Percentiles rank a stretch among this genome's conserved stretches.
Conservation (phyloP, 140 eudicot species). For the Erigeron philadelphicus region DNA sequence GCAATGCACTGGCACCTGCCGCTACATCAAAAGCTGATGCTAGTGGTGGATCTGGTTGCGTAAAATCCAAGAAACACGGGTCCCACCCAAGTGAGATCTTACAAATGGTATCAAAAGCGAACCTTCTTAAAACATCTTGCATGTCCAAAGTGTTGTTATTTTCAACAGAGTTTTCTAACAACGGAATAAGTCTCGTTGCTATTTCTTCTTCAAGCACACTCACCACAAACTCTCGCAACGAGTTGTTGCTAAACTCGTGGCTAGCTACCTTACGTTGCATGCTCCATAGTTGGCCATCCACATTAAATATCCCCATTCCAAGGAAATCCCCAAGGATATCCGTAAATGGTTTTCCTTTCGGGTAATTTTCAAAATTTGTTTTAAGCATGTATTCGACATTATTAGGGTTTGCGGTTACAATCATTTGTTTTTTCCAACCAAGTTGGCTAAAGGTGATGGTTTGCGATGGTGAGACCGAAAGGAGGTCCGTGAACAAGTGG, state of each 20-base stretch:
- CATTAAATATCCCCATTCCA: slow-evolving; percentile 70
- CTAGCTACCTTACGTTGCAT: slow-evolving; percentile 56
- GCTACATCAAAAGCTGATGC: slow-evolving; percentile 53
- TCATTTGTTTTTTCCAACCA: slow-evolving; percentile 36
- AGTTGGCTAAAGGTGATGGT: slow-evolving; percentile 42
- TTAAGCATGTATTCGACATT: slow-evolving; percentile 57
- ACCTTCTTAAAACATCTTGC: slow-evolving; percentile 54
- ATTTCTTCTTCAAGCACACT: slow-evolving; percentile 47
- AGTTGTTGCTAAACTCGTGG: slow-evolving; percentile 52
- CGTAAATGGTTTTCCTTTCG: slow-evolving; percentile 55
- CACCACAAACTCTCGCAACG: slow-evolving; percentile 46
- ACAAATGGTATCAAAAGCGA: slow-evolving; percentile 59
- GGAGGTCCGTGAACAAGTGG: slow-evolving; percentile 70
- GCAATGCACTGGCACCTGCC: slow-evolving; percentile 45
- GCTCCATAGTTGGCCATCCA: slow-evolving; percentile 57
- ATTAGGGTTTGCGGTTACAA: slow-evolving; percentile 59
- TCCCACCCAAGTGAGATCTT: slow-evolving; percentile 51
- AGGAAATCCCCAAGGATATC: slow-evolving; percentile 58
- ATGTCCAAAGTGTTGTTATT: slow-evolving; percentile 41
- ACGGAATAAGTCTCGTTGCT: slow-evolving; percentile 39
- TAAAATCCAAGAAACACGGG: slow-evolving; percentile 42
- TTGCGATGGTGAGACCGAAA: slow-evolving; percentile 41
- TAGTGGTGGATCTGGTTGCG: slow-evolving; percentile 30
- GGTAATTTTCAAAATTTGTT: slow-evolving; percentile 54
- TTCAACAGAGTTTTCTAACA: slow-evolving; percentile 33